Base-by-base conservation (phyloP, 2,329 filamentous ascomycete genomes). In the Trichoderma brevicompactum region DNA sequence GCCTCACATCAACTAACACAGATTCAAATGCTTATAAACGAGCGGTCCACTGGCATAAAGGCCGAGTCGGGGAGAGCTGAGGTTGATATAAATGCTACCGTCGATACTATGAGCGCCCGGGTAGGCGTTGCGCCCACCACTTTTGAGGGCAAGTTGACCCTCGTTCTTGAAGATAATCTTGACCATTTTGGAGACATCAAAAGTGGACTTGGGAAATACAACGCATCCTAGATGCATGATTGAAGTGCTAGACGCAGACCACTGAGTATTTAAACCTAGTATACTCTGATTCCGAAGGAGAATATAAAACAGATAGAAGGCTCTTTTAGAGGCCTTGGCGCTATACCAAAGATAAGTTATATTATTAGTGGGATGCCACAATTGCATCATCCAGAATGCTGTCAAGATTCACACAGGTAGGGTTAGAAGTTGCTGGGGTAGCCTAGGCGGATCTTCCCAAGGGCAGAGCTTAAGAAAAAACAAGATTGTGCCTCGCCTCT, bases 81-180 rank as follows among this genome's bases (percentile, higher is more conserved):
- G 66, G 52, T 80, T 78, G 56, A 83, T 75, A 3, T 76, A 73
- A 13, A 80, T 68, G 2, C 78, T 79, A 66, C n/a, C n/a, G n/a
- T n/a, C n/a, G n/a, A n/a, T n/a, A n/a, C 76, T 82, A 0, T 80
- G 78, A 8, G 76, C 73, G 13, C 77, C 79, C 0, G 64, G 41
- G 66, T 79, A 79, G n/a, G 78, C 75, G n/a, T 76, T 77, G 69
- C 83, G 81, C 0, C 81, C 81, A 23, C 81, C 81, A 64, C 78
- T 76, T 38, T 78, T 76, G 48, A 79, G 74, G 6, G 81, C 79
- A 32, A 72, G 66, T 23, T 60, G 43, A 36, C 54, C 53, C 28
- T 65, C 36, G 54, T 53, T 52, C 15, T 50, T 38, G 7, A n/a
- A n/a, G n/a, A 65, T 43, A n/a, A 41, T 48, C 9, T 62, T 60